Evolutionary conservation across 768 basidiomycete species (phyloP), one percentile per base, ranked within the genome.

Genomic region (Candolleomyces eurysporus): DNA sequence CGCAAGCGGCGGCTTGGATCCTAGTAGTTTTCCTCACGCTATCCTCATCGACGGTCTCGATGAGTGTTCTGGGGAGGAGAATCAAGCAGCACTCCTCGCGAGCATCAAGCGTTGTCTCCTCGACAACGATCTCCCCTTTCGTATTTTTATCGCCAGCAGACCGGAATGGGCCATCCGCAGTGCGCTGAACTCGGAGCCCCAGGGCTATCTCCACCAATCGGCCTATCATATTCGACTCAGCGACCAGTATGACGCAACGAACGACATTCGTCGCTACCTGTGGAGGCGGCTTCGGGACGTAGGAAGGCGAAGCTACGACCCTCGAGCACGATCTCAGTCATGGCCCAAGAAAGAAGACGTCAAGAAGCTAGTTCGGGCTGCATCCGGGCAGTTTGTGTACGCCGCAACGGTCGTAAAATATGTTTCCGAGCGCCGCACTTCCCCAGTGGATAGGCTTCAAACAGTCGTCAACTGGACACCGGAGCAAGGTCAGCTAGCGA

Each of bases 381-480:
- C 66, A 2, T 65, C 62, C 16, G 62, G 63, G 3, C 64, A 62
- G 32, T 67, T 65, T 31, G 26, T 65, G 31, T 67, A 60, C 45
- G 64, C 62, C 6, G 58, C 60, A 4, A 64, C 61, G 2, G 58
- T 52, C 10, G 13, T 62, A 13, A 62, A 60, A 11, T 67, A 60
- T 32, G 51, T 67, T 13, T 40, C 39, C 63, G 70, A 68, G 59
- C 49, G 42, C 8, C n/a, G 43, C 13, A 30, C 19, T 22, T 36
- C 42, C 11, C 57, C 57, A 4, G 45, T 48, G 9, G 46, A 58
- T 14, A n/a, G 46, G 30, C 46, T 58, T 19, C 45, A 32, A 11
- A n/a, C 48, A 16, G 30, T 58, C 21, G 30, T 58, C 13, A 36
- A 6, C 11, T 46, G 43, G 43, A 9, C 30, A 16, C 31, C 31